Evolutionary conservation across 768 basidiomycete genomes (phyloP), one percentile per base, ranked within the genome.

Genomic region (Russula brevipes): DNA sequence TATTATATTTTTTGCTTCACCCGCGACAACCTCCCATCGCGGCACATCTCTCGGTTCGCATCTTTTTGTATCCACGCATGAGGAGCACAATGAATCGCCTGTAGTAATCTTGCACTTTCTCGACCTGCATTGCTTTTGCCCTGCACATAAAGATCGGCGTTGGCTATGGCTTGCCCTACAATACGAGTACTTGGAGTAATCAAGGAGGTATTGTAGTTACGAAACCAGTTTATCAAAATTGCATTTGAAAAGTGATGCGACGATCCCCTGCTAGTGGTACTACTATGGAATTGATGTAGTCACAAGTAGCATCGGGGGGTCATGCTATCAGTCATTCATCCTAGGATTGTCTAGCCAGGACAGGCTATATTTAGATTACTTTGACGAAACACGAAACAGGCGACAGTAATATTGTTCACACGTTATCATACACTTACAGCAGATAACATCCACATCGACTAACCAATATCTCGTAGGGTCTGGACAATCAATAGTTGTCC

Each of bases 21-120:
- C n/a, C 19, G n/a, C 24, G 30, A 24, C 55, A 31, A 56, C 19
- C 16, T 35, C n/a, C 42, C n/a, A 36, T 12, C 3, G 44, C 44
- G 44, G 12, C n/a, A 54, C 51, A 60, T 53, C 31, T 46, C 44
- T 46, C 44, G 7, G 19, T 45, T 53, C 45, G 59, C 59, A 45
- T 36, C 8, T 60, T 44, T 30, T 42, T 60, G 52, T 60, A 60
- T 54, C n/a, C 44, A 60, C 52, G 59, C 59, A 53, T 45, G 24
- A 59, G 45, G 31, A 52, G 33, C 44, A 36, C 19, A 45, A 36
- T 52, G 19, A 24, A 11, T 39, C 30, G 35, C 30, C 42, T 60
- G 59, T 60, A 53, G 52, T 44, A 51, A 1, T 7, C 3, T 53
- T 24, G 19, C 16, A 6, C 9, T 5, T 31, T 44, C 35, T 8